Conservation (phyloP, 2,329 filamentous ascomycete genomes). For the Fusarium buxicola region DNA sequence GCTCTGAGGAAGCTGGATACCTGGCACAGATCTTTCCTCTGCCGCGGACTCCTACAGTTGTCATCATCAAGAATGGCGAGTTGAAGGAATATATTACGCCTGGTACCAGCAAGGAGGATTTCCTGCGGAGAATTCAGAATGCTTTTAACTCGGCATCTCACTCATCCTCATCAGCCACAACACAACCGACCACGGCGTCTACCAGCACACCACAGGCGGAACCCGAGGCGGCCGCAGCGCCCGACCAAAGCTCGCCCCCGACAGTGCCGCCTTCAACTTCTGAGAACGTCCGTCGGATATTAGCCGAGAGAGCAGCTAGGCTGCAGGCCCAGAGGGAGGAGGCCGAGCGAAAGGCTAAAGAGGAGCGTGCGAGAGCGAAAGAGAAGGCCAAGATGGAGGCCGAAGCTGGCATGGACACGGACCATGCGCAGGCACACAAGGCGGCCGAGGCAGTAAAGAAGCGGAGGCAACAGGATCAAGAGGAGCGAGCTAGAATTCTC, state of each 20-base stretch:
- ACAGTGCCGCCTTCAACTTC: slow-evolving; percentile 44
- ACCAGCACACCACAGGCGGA: slow-evolving; percentile 32
- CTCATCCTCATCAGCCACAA: slow-evolving; percentile 10
- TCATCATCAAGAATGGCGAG: slow-evolving; percentile 83
- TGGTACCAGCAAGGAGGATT: slow-evolving; percentile 73
- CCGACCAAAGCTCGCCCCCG: slow-evolving; percentile 33
- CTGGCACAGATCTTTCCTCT: slow-evolving; percentile 86
- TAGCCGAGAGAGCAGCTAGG: slow-evolving; percentile 63
- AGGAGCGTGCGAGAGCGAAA: slow-evolving; percentile 60
- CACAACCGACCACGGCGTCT: slow-evolving; percentile 32
- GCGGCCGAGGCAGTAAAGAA: slow-evolving; percentile 69
- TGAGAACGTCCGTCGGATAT: slow-evolving; percentile 52
- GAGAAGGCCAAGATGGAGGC: slow-evolving; percentile 59
- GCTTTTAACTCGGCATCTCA: slow-evolving; percentile 48
- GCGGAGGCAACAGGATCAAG: slow-evolving; percentile 72
- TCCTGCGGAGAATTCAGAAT: slow-evolving; percentile 60
- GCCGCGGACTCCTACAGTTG: slow-evolving; percentile 79
- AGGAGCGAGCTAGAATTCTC: slow-evolving; percentile 78
- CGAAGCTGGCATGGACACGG: slow-evolving; percentile 49
- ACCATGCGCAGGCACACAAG: slow-evolving; percentile 53
- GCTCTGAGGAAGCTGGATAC: slow-evolving; percentile 84
- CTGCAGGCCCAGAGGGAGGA: slow-evolving; percentile 57
- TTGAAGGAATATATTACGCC: slow-evolving; percentile 80
- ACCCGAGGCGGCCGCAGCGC: slow-evolving; percentile 30
- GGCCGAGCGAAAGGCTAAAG: slow-evolving; percentile 61